Conservation (phyloP, 2,329 filamentous ascomycete genomes). For the Lecanicillium sp. region DNA sequence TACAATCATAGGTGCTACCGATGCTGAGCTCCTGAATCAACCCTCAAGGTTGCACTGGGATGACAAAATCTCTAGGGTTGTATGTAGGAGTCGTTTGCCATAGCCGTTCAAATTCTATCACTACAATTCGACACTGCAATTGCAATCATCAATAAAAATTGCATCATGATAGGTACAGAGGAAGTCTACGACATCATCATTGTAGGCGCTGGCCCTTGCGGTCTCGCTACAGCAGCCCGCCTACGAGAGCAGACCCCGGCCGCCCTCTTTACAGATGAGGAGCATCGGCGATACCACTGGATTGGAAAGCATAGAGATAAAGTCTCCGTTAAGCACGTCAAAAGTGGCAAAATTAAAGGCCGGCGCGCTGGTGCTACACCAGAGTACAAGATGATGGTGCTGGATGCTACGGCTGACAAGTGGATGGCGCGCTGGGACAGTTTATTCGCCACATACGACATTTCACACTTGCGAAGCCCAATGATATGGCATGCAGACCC, state of each 20-base stretch:
- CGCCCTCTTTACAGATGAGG: slow-evolving; percentile 75
- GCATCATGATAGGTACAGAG: not conserved
- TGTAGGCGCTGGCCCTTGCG: slow-evolving; percentile 67
- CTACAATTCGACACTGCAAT: too few relatives aligned
- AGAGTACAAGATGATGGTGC: slow-evolving; percentile 46
- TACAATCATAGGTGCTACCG: too few relatives aligned
- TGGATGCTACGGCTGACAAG: slow-evolving; percentile 54
- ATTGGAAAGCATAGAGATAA: slow-evolving; percentile 57
- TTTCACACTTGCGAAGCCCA: slow-evolving; percentile 65
- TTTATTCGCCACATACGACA: slow-evolving; percentile 61
- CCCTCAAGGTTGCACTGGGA: not conserved
- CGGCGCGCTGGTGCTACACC: slow-evolving; percentile 9
- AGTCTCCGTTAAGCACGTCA: slow-evolving; percentile 46
- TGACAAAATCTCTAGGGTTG: too few relatives aligned
- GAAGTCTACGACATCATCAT: slow-evolving; percentile 60
- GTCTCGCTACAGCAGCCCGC: slow-evolving; percentile 65
- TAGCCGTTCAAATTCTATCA: too few relatives aligned
- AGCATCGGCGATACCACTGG: slow-evolving; percentile 76
- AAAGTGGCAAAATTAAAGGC: slow-evolving; percentile 22
- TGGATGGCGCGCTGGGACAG: slow-evolving; percentile 69
- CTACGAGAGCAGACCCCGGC: slow-evolving; percentile 66
- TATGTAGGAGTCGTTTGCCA: too few relatives aligned
- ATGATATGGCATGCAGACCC: slow-evolving; percentile 83
- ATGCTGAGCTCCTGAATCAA: too few relatives aligned
- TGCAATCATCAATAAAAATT: too few relatives aligned